Base-by-base conservation (phyloP, 169 alveolate genomes). In the Besnoitia besnoiti region DNA sequence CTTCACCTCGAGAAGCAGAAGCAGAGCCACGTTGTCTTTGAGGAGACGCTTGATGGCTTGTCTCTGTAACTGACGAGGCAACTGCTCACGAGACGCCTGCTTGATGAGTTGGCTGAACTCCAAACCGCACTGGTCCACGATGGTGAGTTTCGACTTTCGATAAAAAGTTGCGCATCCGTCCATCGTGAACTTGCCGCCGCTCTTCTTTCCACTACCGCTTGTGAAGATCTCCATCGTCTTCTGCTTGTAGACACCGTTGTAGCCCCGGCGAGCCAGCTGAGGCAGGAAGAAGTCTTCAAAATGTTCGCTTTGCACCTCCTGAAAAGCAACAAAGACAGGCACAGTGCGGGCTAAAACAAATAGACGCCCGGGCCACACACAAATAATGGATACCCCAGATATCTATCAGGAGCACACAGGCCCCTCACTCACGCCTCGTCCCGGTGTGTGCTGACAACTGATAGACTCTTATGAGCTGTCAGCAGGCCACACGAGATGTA, bases 151-250 rank as follows among this genome's bases (percentile, higher is more conserved):
- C 67, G 92, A 89, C 51, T 92, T 93, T 85, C 93, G 94, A 85
- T 93, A 96, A 88, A 96, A 96, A 4, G 96, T 95, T 30, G 97
- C 97, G 91, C 97, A 95, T 24, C 97, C 97, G 75, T 95, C 97
- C 94, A 93, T 94, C n/a, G 96, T 95, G 88, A 91, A 95, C 85
- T 92, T 94, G 33, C 97, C 97, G 49, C 96, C 97, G 75, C 95
- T 94, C 50, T 95, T 94, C 90, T 94, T 95, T 47, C 97, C 97
- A 40, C 96, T 95, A 4, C 97, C 94, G 0, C 96, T 94, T n/a
- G 91, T 47, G 67, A 96, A 96, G 35, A 96, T 94, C 90, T 96
- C 96, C 67, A 95, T 95, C 35, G 97, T 95, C 91, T 96, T 96
- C 84, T 96, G 97, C 51, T 96, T 96, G 87, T 96, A 96, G 16